Base-by-base conservation (phyloP, 2,329 filamentous ascomycete genomes). In the Beauveria sp. region DNA sequence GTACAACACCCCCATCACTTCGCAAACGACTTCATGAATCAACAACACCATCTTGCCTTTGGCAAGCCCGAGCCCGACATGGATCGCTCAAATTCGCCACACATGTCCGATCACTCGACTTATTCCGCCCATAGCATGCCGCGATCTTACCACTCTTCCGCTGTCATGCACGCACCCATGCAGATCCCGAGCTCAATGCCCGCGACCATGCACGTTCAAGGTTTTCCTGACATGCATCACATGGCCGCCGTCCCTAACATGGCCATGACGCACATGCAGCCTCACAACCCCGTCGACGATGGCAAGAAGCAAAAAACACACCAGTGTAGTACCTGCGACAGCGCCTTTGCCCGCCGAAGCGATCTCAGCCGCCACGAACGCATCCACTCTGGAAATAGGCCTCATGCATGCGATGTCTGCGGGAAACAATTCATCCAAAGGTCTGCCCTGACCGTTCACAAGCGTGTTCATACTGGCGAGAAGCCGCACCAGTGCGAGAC, bases 401-500 rank as follows among this genome's bases (percentile, higher is more conserved):
- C 95, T 54, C 95, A 99, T 72, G 88, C 93, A 55, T 99, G 95
- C 76, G 93, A 97, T 69, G 91, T 86, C 58, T 99, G 95, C 73
- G 90, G 90, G 66, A 99, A 98, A 76, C 90, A 93, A 71, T 99
- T 99, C 73, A 99, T 99, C 68, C 95, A 99, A 75, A 85, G 95
- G 61, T 97, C 93, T 30, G 95, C 95, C 24, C 78, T 99, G 73
- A 99, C 95, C 0, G 95, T 99, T 8, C 95, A 98, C 74, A 88
- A 90, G 71, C 89, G 95, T 68, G 93, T 97, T 22, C 95, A 99
- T 75, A 98, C 95, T 2, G 95, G 95, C 66, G 95, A 98, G 78
- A 99, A 99, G 77, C 95, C 95, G 56, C 95, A 99, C 70, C 93
- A 95, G 86, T 99, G 95, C 72, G 95, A 97, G 76, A 86, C 90